Percentiles rank a stretch among this genome's conserved stretches.
phyloP scores from a whole-genome alignment of 352 stramenopile species.

The Globisporangium mamillatum region DNA sequence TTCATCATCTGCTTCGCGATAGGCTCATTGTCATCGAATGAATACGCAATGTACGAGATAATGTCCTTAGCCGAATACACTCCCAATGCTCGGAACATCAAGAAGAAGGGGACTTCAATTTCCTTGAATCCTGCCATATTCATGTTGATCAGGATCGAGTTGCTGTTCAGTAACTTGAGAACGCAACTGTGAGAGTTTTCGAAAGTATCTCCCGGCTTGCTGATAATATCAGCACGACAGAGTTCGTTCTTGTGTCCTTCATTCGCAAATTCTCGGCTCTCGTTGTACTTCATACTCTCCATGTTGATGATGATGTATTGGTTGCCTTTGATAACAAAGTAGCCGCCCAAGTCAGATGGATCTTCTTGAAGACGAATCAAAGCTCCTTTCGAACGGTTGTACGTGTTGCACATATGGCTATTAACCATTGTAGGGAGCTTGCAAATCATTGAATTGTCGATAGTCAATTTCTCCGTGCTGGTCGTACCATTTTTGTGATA shows the following conservation, averaged over 20 bases:
- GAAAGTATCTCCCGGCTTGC: slow-evolving; percentile 14
- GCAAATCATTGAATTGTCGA: slow-evolving; percentile 14
- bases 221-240: slow-evolving; percentile 15
- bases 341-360: slow-evolving; percentile 14
- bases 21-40: slow-evolving; percentile 11
- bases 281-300: slow-evolving; percentile 21
- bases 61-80: slow-evolving; percentile 17
- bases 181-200: slow-evolving; percentile 18
- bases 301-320: slow-evolving; percentile 21
- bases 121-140: slow-evolving; percentile 15
- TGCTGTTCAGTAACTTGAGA: slow-evolving; percentile 13
- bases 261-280: slow-evolving; percentile 14
- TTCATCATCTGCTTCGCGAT: slow-evolving; percentile 16
- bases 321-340: slow-evolving; percentile 20
- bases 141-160: slow-evolving; percentile 16
- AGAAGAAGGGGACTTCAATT: slow-evolving; percentile 19
- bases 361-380: slow-evolving; percentile 17
- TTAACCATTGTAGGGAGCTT: slow-evolving; percentile 18
- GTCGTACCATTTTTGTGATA: slow-evolving; percentile 16
- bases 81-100: slow-evolving; percentile 15
- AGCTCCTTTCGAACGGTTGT: slow-evolving; percentile 18
- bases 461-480: slow-evolving; percentile 8
- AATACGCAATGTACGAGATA: slow-evolving; percentile 19
- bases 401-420: slow-evolving; percentile 15
- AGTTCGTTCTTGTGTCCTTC: slow-evolving; percentile 17